Evolutionary conservation across 2,329 filamentous ascomycete genomes (phyloP).

Genomic region (Nemania sp.): DNA sequence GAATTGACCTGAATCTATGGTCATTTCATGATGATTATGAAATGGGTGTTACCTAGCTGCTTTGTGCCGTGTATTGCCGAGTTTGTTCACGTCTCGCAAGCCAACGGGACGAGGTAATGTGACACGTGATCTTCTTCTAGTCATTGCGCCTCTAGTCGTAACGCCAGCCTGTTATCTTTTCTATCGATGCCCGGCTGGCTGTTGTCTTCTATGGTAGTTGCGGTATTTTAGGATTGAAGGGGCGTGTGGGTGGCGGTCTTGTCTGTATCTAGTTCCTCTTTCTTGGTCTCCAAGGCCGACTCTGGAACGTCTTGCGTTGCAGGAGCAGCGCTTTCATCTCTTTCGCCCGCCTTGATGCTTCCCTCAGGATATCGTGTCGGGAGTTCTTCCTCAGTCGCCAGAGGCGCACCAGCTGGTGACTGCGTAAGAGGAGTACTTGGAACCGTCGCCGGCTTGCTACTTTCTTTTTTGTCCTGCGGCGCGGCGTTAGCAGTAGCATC

Average conservation of each 20-base stretch:
- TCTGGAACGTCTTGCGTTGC: background rate
- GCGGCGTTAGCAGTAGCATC: conserved; percentile 34
- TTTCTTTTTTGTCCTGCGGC: conserved; percentile 36
- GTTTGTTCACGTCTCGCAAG: background rate
- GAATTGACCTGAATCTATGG: background rate
- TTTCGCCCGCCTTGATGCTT: conserved; percentile 28
- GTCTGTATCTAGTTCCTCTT: conserved; percentile 1
- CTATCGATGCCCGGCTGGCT: background rate
- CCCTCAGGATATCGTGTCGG: conserved; percentile 27
- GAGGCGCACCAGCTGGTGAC: conserved; percentile 25
- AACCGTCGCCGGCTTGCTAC: conserved; percentile 26
- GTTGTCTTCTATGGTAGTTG: background rate
- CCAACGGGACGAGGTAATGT: background rate
- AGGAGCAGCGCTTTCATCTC: conserved; percentile 26
- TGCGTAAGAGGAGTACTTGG: conserved; percentile 22
- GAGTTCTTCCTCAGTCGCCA: conserved; percentile 34
- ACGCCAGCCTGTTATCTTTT: conserved; percentile 5
- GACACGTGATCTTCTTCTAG: conserved; percentile 4
- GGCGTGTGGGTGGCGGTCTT: conserved; percentile 14
- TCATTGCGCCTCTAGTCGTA: conserved; percentile 12
- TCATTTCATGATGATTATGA: background rate
- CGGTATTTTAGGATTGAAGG: conserved; percentile 11
- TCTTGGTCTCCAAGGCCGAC: background rate
- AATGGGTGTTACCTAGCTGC: conserved; percentile 3
- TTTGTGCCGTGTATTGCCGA: background rate